Conservation (phyloP, 1,284 basidiomycete species). For the Marasmius sp. region DNA sequence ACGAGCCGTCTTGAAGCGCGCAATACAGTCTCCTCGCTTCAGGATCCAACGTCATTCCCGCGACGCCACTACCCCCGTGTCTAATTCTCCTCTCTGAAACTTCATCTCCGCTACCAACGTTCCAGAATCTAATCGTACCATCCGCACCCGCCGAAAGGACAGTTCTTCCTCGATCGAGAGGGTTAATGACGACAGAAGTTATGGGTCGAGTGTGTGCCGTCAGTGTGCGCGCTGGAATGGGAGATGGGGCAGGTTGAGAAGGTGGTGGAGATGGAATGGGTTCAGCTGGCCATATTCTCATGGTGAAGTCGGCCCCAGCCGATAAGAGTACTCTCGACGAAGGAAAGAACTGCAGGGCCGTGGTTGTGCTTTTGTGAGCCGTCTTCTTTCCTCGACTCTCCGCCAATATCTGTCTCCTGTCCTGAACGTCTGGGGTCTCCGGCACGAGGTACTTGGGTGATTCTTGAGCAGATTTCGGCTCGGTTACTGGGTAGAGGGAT, state of each 20-base stretch:
- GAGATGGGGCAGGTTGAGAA: slow-evolving; percentile 27
- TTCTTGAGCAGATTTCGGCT: slow-evolving; percentile 8
- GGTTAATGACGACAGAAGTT: slow-evolving; percentile 53
- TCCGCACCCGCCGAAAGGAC: slow-evolving; percentile 67
- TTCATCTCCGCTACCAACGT: slow-evolving; percentile 57
- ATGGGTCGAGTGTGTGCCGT: slow-evolving; percentile 69
- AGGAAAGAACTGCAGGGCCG: slow-evolving; percentile 60
- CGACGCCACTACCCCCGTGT: slow-evolving; percentile 9
- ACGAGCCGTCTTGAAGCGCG: slow-evolving; percentile 56
- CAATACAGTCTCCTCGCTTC: slow-evolving; percentile 46
- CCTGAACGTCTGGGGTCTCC: slow-evolving; percentile 11
- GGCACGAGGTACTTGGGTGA: slow-evolving; percentile 10
- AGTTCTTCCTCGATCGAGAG: slow-evolving; percentile 59
- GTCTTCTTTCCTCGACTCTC: slow-evolving; percentile 22
- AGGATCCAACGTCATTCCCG: slow-evolving; percentile 17
- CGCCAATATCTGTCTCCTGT: slow-evolving; percentile 24
- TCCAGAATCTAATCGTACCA: slow-evolving; percentile 74
- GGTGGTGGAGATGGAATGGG: slow-evolving; percentile 21
- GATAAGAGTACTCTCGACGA: slow-evolving; percentile 65
- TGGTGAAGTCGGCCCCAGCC: slow-evolving; percentile 59
- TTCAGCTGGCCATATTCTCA: slow-evolving; percentile 62
- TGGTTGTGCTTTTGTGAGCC: slow-evolving; percentile 56
- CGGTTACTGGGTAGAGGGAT: slow-evolving; percentile 40
- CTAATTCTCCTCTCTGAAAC: slow-evolving; percentile 33
- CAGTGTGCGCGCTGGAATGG: slow-evolving; percentile 53